Evolutionary conservation across 140 eudicot genomes (phyloP).

Genomic region (Senecio squalidus): DNA sequence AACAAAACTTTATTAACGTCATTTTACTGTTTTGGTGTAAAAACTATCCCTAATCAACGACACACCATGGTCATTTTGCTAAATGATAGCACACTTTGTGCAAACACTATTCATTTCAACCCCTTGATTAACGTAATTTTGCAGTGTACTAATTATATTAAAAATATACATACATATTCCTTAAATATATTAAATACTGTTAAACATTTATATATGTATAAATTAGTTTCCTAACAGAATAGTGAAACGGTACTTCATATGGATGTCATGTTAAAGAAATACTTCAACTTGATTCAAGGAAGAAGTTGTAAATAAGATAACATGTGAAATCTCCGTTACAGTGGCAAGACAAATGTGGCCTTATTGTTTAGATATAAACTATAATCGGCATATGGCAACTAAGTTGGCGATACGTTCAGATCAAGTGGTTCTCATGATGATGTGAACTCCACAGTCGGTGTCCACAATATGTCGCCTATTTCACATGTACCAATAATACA

Average conservation of each 20-base stretch:
- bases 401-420: neutral
- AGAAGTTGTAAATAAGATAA: conserved; percentile 5
- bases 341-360: conserved; percentile 4
- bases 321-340: conserved; percentile 13
- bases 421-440: conserved; percentile 7
- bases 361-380: conserved; percentile 17
- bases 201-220: no score
- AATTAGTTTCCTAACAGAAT: no score
- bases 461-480: neutral
- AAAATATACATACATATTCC: no score
- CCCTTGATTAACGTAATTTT: no score
- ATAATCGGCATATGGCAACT: neutral
- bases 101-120: neutral
- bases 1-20: neutral
- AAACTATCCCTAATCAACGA: no score
- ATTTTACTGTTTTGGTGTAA: no score
- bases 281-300: no score
- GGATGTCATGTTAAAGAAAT: neutral
- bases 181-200: no score
- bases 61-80: no score
- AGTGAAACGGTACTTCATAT: no score
- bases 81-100: neutral
- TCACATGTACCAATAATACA: no score
- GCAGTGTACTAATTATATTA: no score
- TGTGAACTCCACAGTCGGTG: conserved; percentile 4